phyloP scores from a whole-genome alignment of 2,329 filamentous ascomycete genomes.

The Cryphonectria parasitica region DNA sequence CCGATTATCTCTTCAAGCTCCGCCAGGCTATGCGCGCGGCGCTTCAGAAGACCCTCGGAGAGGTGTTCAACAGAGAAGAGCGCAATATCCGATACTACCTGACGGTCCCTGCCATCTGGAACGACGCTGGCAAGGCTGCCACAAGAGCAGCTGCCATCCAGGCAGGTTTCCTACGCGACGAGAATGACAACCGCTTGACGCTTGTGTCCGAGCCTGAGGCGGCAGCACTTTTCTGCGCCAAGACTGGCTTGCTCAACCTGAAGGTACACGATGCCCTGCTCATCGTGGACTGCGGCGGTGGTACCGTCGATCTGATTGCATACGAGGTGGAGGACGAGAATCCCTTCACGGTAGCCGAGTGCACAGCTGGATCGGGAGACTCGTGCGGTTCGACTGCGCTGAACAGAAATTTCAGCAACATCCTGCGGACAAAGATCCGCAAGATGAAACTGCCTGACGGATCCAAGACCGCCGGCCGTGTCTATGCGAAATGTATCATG shows the following conservation, averaged over 20 bases:
- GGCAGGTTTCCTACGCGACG: constrained; percentile 92
- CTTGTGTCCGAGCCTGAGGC: constrained; percentile 96
- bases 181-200: constrained; percentile 95
- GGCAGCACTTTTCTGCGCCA: constrained; percentile 95
- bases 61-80: constrained; percentile 97
- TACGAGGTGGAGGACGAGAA: constrained; percentile 98
- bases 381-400: constrained; percentile 98
- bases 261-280: constrained; percentile 99
- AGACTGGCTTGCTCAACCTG: constrained; percentile 91
- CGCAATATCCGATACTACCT: constrained; percentile 97
- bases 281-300: constrained; percentile 97
- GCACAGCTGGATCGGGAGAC: constrained; percentile 94
- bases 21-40: constrained; percentile 96
- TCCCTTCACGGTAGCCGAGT: constrained; percentile 95
- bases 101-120: constrained; percentile 99
- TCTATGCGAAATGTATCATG: constrained; percentile 99
- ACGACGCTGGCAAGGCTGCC: constrained; percentile 96
- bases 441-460: constrained; percentile 99
- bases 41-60: constrained; percentile 92
- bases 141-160: constrained; percentile 95
- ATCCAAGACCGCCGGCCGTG: constrained; percentile 94
- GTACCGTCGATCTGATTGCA: constrained; percentile 97
- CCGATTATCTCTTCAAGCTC: constrained; percentile 97
- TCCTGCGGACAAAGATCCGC: constrained; percentile 93
- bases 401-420: constrained; percentile 98